Base-by-base conservation (phyloP, 805 yeast species). In the Hemisphaericaspora nanyangensis region DNA sequence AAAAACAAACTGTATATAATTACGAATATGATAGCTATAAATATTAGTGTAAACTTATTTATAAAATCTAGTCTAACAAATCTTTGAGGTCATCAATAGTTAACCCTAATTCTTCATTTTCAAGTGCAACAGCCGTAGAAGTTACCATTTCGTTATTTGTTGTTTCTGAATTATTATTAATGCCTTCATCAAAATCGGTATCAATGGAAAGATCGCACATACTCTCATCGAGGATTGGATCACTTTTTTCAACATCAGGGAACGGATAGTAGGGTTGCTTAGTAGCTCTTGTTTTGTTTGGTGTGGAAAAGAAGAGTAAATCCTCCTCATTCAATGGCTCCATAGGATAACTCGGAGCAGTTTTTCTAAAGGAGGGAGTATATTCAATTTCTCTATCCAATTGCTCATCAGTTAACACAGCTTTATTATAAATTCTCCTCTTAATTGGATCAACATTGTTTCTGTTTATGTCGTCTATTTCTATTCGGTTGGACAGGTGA, bases 311-410 rank as follows among this genome's bases (percentile, higher is more conserved):
- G 39, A 56, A 35, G 17, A 47, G 33, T 41, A 54, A 42, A 35
- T 55, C 52, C 12, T 41, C 44, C n/a, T 54, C 49, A 8, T 59
- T 50, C 22, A 74, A 58, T 1, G 72, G 68, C n/a, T 66, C 68
- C 44, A 68, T 58, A 17, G 17, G 34, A 28, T 19, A 20, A 25
- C 13, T 25, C 11, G 28, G 35, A 16, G 15, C 24, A 8, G 7
- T 12, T 22, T 26, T 20, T 26, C 35, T 22, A 15, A 33, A 6
- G 17, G 20, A 22, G 8, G 35, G 35, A 15, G 35, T 35, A 22
- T 6, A 8, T 32, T 40, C 44, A 12, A 40, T 34, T 28, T 31
- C 37, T 27, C 36, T 29, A n/a, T 24, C 35, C 6, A 33, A 33
- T 5, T n/a, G 28, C 16, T 17, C 18, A 16, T 37, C 36, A 16